Base-by-base conservation (phyloP, 305 asterid genomes). In the Fraxinus ornus region DNA sequence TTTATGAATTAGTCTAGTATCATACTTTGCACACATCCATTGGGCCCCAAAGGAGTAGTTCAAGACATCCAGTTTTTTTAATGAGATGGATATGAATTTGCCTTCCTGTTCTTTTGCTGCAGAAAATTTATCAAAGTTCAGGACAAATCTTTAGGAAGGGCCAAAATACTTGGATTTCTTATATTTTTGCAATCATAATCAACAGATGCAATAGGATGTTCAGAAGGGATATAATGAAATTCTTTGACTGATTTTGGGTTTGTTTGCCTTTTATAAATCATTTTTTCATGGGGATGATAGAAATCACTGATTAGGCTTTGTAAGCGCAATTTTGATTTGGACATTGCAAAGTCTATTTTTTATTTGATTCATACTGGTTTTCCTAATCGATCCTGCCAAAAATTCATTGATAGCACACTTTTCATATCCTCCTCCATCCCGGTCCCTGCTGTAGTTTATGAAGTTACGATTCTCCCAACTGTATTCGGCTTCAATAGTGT, bases 401-500 rank as follows among this genome's bases (percentile, higher is more conserved):
- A 66, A 4, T 10, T 10, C 35, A 4, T 66, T 26, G 74, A 66
- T 26, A 26, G 74, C 10, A 66, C n/a, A 24, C n/a, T 26, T 24
- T 2, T 62, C 30, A 28, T 22, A 62, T 22, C 71, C 13, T 22
- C 4, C 71, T 17, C 36, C 36, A 60, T 66, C 74, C 17, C 15
- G 8, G 3, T 66, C 36, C 72, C 74, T 41, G 64, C 49, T 79
- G 52, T 73, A 44, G 78, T 32, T 75, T 71, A 68, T 30, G 19
- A 35, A 68, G 57, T 77, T 81, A 32, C 32, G 5, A 37, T 39
- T 82, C 60, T 78, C 78, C 78, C 80, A 33, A 39, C 17, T 78
- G 70, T 35, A 39, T 75, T 60, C 62, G 86, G 64, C 81, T 84
- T 73, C 79, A 24, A 75, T n/a, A 44, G 30, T 55, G 47, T 82